phyloP scores from a whole-genome alignment of 768 basidiomycete species.

The Psilocybe tampanensis region DNA sequence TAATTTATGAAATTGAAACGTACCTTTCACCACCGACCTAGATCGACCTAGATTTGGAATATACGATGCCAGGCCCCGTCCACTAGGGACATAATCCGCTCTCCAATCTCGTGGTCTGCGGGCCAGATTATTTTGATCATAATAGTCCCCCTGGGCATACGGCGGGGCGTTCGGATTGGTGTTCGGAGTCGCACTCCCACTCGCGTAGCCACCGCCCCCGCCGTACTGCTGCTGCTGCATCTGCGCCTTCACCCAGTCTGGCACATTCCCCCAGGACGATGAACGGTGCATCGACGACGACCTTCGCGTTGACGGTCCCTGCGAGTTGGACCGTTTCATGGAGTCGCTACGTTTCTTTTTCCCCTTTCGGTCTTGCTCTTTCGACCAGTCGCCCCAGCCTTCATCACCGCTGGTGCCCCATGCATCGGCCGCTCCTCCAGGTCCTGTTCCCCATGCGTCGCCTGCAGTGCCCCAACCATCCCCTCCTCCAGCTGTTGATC shows the following conservation, averaged over 20 bases:
- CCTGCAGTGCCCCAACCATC: background rate
- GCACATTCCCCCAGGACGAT: conserved; percentile 16
- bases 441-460: background rate
- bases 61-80: conserved; percentile 25
- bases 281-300: conserved; percentile 19
- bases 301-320: conserved; percentile 3
- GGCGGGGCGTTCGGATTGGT: conserved; percentile 11
- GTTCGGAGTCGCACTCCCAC: background rate
- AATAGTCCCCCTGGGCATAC: conserved; percentile 30
- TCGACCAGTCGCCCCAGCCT: background rate
- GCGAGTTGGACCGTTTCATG: conserved; percentile 22
- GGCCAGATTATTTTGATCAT: conserved; percentile 36
- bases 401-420: too few species aligned
- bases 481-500: conserved; percentile 2
- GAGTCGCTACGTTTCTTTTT: conserved; percentile 18
- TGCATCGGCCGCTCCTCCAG: background rate
- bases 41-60: conserved; percentile 29
- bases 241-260: background rate
- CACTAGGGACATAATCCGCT: conserved; percentile 35
- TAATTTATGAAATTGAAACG: background rate
- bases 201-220: background rate
- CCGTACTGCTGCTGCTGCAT: background rate
- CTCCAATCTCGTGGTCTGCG: conserved; percentile 46
- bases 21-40: conserved; percentile 37
- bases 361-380: background rate